Percentiles rank a stretch among this genome's conserved stretches.
Conservation (phyloP, 495 filamentous ascomycete genomes). For the Neurospora sp. region DNA sequence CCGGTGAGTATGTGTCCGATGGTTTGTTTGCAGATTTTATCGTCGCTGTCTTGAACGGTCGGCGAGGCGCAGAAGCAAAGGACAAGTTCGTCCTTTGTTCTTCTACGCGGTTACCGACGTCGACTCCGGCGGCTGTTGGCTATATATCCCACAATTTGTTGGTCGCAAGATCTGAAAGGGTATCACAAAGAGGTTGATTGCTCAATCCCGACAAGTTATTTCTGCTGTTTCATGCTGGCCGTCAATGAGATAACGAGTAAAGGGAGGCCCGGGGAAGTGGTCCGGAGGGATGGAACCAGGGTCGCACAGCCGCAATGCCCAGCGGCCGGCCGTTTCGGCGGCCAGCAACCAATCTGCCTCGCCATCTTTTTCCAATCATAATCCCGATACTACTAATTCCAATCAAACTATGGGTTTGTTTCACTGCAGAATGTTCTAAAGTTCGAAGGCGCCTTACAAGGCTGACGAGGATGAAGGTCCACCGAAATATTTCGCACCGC, state of each 20-base stretch:
- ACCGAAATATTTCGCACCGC: not conserved
- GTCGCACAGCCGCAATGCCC: not conserved
- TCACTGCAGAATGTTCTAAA: not conserved
- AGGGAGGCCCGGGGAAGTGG: not conserved
- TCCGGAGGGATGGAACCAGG: not conserved
- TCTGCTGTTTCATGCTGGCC: not conserved
- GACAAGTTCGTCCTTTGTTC: not conserved
- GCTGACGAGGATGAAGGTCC: not conserved
- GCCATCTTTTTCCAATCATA: not conserved
- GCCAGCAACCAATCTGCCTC: not conserved
- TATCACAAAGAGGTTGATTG: not conserved
- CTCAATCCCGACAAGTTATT: not conserved
- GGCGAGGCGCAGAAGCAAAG: not conserved
- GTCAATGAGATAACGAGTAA: not conserved
- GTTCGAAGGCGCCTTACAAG: not conserved
- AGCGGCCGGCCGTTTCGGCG: not conserved
- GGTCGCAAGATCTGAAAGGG: not conserved
- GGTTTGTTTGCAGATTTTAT: not conserved
- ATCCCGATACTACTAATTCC: not conserved
- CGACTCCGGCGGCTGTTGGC: not conserved
- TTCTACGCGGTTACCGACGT: not conserved
- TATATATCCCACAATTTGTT: not conserved
- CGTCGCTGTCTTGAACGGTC: not conserved
- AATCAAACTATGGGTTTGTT: not conserved
- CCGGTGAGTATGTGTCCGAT: not conserved